Conservation (phyloP, 805 yeast species). For the Debaryomyces maramus region DNA sequence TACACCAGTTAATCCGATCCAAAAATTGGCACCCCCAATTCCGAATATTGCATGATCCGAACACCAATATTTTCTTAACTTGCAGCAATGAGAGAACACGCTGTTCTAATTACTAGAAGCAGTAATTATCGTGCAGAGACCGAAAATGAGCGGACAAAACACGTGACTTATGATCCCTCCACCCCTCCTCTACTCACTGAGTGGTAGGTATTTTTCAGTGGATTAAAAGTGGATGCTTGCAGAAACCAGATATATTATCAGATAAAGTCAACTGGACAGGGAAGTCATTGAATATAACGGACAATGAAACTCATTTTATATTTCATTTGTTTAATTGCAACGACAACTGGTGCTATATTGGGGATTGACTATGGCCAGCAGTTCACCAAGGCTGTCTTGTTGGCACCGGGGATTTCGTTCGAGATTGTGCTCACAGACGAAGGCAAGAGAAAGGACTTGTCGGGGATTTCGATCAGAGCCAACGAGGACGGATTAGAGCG, state of each 20-base stretch:
- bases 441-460: constrained; percentile 83
- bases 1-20: too few relatives aligned
- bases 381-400: constrained; percentile 79
- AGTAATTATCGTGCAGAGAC: too few relatives aligned
- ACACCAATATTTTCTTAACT: too few relatives aligned
- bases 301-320: constrained; percentile 10
- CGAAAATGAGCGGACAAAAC: too few relatives aligned
- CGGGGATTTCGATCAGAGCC: constrained; percentile 68
- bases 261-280: neutral
- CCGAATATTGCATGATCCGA: too few relatives aligned
- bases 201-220: neutral
- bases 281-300: neutral
- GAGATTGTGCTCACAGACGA: constrained; percentile 89
- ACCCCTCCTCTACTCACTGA: too few relatives aligned
- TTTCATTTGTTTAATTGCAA: constrained; percentile 13
- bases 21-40: too few relatives aligned
- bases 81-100: too few relatives aligned
- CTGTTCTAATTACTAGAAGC: too few relatives aligned
- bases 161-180: too few relatives aligned
- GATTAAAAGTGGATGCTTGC: too few relatives aligned
- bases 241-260: neutral
- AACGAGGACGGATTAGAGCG: constrained; percentile 56
- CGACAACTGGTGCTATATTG: constrained; percentile 59
- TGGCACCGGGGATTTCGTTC: constrained; percentile 87
- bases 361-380: constrained; percentile 92